These are phyloP conservation scores for Lumnitzera racemosa DNA, from an alignment of 345 rosid genomes.

Conservation along the genomic window DNA sequence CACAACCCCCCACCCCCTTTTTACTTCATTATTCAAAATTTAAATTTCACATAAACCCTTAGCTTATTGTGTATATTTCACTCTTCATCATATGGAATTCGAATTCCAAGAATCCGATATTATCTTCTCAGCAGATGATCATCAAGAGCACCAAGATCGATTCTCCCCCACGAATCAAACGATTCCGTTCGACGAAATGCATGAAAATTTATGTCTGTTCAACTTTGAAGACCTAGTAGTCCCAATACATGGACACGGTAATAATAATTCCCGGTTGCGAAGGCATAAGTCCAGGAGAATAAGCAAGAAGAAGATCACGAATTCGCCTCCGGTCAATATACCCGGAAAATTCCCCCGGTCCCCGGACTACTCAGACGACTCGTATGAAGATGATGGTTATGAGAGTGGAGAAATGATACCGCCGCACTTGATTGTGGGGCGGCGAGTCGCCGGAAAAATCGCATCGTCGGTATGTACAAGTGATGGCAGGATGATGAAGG, in stretches of 20 bases:
- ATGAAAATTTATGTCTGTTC: too few relatives aligned
- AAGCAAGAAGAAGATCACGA: conserved; percentile 13
- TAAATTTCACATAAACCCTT: too few relatives aligned
- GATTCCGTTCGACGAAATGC: too few relatives aligned
- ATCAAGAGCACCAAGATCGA: background rate
- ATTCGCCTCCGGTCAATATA: conserved; percentile 26
- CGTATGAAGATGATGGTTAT: conserved; percentile 16
- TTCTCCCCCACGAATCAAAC: too few relatives aligned
- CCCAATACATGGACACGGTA: too few relatives aligned
- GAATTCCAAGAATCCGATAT: conserved; percentile 51
- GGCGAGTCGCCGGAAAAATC: conserved; percentile 51
- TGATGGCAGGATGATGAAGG: conserved; percentile 75
- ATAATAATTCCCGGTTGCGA: background rate
- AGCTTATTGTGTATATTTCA: too few relatives aligned
- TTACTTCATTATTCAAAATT: background rate
- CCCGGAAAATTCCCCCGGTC: conserved; percentile 14
- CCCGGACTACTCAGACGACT: conserved; percentile 5
- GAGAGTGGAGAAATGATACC: conserved; percentile 31
- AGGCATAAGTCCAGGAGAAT: conserved; percentile 7
- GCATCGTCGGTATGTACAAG: conserved; percentile 71
- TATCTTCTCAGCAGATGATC: conserved; percentile 28
- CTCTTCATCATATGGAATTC: conserved; percentile 10
- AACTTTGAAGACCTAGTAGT: too few relatives aligned
- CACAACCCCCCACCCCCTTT: too few relatives aligned
- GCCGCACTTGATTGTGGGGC: conserved; percentile 49